Evolutionary conservation across 352 stramenopile species (phyloP), one percentile per base, ranked within the genome.

Genomic region (Blastocystis sp.): DNA sequence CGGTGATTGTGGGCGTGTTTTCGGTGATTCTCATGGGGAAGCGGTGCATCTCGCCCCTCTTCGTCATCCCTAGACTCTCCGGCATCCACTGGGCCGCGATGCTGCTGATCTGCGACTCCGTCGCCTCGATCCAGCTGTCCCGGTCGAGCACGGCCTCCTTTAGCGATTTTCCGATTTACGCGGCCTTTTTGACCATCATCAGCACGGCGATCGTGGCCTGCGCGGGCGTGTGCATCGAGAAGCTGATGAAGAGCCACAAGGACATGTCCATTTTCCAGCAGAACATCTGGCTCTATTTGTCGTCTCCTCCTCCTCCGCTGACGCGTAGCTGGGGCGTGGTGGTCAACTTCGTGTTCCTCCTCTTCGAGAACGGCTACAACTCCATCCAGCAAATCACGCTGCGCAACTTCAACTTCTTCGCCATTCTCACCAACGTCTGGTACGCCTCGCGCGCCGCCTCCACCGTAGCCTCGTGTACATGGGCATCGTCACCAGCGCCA

Each of bases 201-300:
- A 86, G 53, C 62, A 76, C 10, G 21, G 60, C 48, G n/a, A 19
- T 86, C 5, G 59, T 76, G 5, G 76, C 76, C 7, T 74, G 40
- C 38, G 76, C 76, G n/a, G 76, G 76, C 23, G 76, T 86, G 38
- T 60, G 38, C n/a, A 86, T 86, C 41, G 76, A 86, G 48, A 86
- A 86, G 62, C 62, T 86, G 76, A 86, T 86, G 76, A 86, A 86
- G 23, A 69, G 38, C 4, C 76, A 86, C 45, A 9, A 40, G 7
- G 76, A 86, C 48, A 86, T 86, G 76, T 86, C 76, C 11, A 76
- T 86, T 38, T 86, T 86, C 76, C 76, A 86, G 62, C 76, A 86
- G 76, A 86, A 53, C 2, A 86, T 86, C 76, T 86, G 76, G 76
- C 76, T 86, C 7, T 86, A 86, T 86, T 86, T 86, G 76, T 86